phyloP scores from a whole-genome alignment of 352 stramenopile species.

The Phytophthora lateralis region DNA sequence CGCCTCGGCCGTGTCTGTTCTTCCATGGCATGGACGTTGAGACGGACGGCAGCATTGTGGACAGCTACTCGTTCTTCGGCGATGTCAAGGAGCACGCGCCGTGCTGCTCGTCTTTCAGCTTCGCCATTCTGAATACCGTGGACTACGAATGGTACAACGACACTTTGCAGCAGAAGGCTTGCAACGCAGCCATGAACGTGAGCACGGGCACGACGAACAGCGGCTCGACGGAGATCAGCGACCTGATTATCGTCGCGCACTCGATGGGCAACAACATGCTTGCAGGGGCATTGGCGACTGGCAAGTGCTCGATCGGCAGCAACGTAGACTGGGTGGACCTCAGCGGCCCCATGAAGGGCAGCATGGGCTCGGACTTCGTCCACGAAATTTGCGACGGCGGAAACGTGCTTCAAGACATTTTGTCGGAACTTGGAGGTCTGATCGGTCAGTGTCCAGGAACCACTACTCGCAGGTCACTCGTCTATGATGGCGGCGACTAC shows the following conservation, averaged over 20 bases:
- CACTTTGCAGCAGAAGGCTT: conserved; percentile 45
- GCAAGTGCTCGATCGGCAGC: conserved; percentile 45
- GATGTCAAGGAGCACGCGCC: conserved; percentile 54
- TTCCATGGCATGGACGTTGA: conserved; percentile 57
- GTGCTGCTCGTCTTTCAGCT: conserved; percentile 60
- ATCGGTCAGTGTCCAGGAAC: conserved; percentile 53
- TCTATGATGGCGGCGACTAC: conserved; percentile 48
- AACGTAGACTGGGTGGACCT: conserved; percentile 47
- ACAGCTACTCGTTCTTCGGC: conserved; percentile 52
- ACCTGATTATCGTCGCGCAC: conserved; percentile 60
- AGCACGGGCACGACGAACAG: conserved; percentile 27
- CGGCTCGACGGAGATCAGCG: conserved; percentile 46
- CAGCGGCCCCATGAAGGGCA: conserved; percentile 52
- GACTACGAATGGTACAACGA: conserved; percentile 63
- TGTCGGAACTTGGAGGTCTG: conserved; percentile 31
- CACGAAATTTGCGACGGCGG: conserved; percentile 43
- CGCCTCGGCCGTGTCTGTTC: conserved; percentile 50
- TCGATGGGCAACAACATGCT: conserved; percentile 74
- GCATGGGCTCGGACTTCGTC: conserved; percentile 57
- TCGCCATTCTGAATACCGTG: conserved; percentile 53
- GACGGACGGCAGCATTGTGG: conserved; percentile 35
- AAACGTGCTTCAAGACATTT: conserved; percentile 26
- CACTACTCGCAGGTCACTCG: conserved; percentile 37
- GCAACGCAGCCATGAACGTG: conserved; percentile 39
- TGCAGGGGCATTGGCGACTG: conserved; percentile 45